phyloP scores from a whole-genome alignment of 371 early-diverging fungal genomes.

The Lichtheimia ramosa region DNA sequence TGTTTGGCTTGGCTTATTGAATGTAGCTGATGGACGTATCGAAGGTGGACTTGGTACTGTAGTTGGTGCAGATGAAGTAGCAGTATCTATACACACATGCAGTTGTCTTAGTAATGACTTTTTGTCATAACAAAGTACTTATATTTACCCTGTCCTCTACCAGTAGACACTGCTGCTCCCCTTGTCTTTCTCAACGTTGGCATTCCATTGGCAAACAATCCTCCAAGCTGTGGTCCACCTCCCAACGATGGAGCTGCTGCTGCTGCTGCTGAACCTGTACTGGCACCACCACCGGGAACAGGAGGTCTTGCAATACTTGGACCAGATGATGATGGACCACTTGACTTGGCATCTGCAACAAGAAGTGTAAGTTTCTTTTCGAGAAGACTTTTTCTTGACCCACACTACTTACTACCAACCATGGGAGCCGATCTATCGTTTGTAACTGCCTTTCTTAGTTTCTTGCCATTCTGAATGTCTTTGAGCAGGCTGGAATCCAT shows the following conservation, averaged over 20 bases:
- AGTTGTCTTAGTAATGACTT: too few species aligned
- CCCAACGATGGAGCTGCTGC: conserved; percentile 22
- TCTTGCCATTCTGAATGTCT: conserved; percentile 75
- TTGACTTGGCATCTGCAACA: conserved; percentile 15
- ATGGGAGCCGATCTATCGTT: conserved; percentile 77
- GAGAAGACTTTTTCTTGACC: background rate
- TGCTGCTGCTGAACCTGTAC: conserved; percentile 3
- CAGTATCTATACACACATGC: background rate
- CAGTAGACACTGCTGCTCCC: conserved; percentile 42
- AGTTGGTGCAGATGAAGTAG: background rate
- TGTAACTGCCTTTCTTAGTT: conserved; percentile 75
- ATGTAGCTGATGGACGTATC: conserved; percentile 13
- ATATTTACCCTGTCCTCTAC: conserved; percentile 23
- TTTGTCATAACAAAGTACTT: too few species aligned
- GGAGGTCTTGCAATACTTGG: conserved; percentile 37
- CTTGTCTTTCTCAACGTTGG: conserved; percentile 60
- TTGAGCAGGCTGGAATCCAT: conserved; percentile 62
- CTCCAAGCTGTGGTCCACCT: conserved; percentile 51
- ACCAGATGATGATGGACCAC: conserved; percentile 15
- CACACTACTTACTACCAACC: conserved; percentile 39
- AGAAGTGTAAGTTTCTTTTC: background rate
- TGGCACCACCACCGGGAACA: conserved; percentile 20
- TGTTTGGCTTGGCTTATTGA: conserved; percentile 20
- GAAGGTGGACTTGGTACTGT: conserved; percentile 19
- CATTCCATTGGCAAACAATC: conserved; percentile 68